These are phyloP conservation scores for Sporisorium sorghi DNA, from an alignment of 1,284 basidiomycete genomes.

Conservation along the genomic window DNA sequence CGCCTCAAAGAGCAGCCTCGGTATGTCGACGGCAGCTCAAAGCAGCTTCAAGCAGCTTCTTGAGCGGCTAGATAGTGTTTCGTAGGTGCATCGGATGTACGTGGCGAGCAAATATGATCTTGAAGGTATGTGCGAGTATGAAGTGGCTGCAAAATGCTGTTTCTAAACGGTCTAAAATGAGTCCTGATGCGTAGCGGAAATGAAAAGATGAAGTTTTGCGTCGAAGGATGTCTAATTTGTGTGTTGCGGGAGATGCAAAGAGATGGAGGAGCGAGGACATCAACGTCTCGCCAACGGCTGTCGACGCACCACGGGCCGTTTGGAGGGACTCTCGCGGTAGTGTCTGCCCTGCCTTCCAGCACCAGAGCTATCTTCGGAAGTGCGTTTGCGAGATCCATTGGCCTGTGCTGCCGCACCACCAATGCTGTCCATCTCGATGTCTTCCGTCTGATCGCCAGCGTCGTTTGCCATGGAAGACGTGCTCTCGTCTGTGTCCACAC, in stretches of 20 bases:
- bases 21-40: background rate
- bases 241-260: background rate
- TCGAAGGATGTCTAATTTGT: too few species aligned
- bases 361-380: slow-evolving; percentile 30
- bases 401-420: background rate
- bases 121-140: background rate
- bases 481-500: background rate
- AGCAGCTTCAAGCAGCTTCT: too few species aligned
- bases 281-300: slow-evolving; percentile 41
- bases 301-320: slow-evolving; percentile 40
- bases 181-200: background rate
- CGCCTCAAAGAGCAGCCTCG: too few species aligned
- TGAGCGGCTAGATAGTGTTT: too few species aligned
- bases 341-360: slow-evolving; percentile 18
- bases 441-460: slow-evolving; percentile 5
- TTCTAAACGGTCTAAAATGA: background rate
- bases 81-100: too few species aligned
- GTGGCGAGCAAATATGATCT: background rate
- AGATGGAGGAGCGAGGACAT: background rate
- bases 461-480: background rate
- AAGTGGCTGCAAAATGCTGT: background rate
- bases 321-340: slow-evolving; percentile 42
- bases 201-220: background rate
- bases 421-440: slow-evolving; percentile 1
- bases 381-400: slow-evolving; percentile 11